These are phyloP conservation scores for Conticribra weissflogii DNA, from an alignment of 108 stramenopile genomes.

Conservation along the genomic window DNA sequence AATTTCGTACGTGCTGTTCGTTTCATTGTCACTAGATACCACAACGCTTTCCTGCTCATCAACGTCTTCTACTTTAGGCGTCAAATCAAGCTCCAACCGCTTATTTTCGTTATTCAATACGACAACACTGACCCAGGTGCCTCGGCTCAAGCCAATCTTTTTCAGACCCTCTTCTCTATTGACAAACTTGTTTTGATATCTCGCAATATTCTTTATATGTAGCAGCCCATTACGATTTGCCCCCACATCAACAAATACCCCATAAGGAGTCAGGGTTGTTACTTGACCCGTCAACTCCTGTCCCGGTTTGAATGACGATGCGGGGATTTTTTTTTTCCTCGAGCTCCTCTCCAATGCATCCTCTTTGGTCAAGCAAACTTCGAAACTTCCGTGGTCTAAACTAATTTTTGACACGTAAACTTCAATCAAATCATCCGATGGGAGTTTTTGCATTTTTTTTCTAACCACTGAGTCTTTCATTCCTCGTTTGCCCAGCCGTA, in stretches of 20 bases:
- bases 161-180: conserved; percentile 70
- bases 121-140: conserved; percentile 51
- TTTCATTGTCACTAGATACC: neutral
- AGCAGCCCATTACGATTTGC: conserved; percentile 79
- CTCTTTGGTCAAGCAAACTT: conserved; percentile 58
- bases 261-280: conserved; percentile 61
- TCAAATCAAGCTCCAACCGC: conserved; percentile 67
- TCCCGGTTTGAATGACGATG: conserved; percentile 46
- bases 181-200: conserved; percentile 53
- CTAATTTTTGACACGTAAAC: conserved; percentile 67
- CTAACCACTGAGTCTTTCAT: conserved; percentile 58
- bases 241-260: conserved; percentile 75
- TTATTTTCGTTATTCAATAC: conserved; percentile 60
- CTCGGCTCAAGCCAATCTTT: conserved; percentile 57
- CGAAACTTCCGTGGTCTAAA: conserved; percentile 59
- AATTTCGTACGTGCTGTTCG: neutral
- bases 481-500: conserved; percentile 52
- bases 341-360: conserved; percentile 40
- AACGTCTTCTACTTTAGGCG: conserved; percentile 15
- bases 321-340: conserved; percentile 42
- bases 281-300: conserved; percentile 60
- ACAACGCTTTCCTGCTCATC: conserved; percentile 9
- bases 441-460: conserved; percentile 56
- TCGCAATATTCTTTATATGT: conserved; percentile 71
- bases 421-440: conserved; percentile 46